Conservation (phyloP, 2,329 filamentous ascomycete genomes). For the Helotiales sp. region DNA sequence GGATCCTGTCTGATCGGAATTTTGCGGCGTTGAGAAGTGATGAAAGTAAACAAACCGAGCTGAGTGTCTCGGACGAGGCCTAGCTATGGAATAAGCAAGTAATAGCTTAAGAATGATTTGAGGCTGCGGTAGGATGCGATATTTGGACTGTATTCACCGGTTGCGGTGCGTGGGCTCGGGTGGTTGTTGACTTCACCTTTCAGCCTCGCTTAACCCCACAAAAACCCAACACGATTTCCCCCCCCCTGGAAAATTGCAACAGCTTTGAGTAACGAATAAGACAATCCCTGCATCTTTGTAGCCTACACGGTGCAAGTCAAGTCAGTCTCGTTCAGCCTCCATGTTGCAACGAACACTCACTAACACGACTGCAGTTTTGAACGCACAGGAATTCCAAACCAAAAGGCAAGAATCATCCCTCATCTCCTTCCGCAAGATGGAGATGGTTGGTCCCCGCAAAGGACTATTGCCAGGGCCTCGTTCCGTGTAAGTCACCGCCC, state of each 20-base stretch:
- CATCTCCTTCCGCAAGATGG: neutral
- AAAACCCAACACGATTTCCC: neutral
- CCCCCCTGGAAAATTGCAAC: neutral
- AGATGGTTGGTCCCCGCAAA: neutral
- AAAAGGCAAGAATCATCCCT: neutral
- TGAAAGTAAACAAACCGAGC: too few relatives aligned
- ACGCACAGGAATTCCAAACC: constrained; percentile 6
- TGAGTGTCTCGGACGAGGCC: too few relatives aligned
- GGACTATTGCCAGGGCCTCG: neutral
- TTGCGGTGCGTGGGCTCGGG: neutral
- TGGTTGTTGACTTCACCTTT: constrained; percentile 7
- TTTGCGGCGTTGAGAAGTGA: neutral
- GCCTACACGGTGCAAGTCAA: neutral
- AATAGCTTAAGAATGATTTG: too few relatives aligned
- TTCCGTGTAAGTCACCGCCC: neutral
- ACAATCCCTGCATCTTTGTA: neutral
- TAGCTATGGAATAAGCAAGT: too few relatives aligned
- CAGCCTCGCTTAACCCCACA: neutral
- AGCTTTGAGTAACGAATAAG: neutral
- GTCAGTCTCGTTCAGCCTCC: constrained; percentile 10
- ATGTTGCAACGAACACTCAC: neutral
- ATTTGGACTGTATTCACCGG: too few relatives aligned
- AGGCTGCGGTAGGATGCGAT: too few relatives aligned
- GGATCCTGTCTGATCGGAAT: too few relatives aligned
- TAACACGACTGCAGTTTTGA: constrained; percentile 14